A percentile compares a stretch with the other conserved stretches of the same genome.
These are phyloP conservation scores for Fusarium subtropicale DNA, from an alignment of 2,329 filamentous ascomycete genomes.

Conservation along the genomic window DNA sequence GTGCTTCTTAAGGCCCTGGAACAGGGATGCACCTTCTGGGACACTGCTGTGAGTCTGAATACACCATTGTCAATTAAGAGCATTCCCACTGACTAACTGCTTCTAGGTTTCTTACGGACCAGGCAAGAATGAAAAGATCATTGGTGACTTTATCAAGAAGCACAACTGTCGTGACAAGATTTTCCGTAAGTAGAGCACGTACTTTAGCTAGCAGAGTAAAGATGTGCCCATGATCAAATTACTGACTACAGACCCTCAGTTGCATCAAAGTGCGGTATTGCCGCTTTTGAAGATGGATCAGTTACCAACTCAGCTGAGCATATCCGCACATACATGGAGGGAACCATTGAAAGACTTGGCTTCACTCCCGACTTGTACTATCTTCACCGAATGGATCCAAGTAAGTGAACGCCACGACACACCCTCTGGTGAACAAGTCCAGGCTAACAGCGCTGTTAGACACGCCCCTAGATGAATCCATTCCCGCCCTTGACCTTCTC, in stretches of 20 bases:
- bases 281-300: not conserved
- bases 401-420: not conserved
- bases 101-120: not conserved
- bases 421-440: not conserved
- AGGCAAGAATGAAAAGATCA: not conserved
- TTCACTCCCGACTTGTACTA: not conserved
- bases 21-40: not conserved
- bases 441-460: not conserved
- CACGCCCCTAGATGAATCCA: not conserved
- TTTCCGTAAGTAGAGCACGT: not conserved
- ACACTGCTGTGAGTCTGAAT: not conserved
- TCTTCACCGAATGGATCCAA: not conserved
- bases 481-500: not conserved
- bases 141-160: not conserved
- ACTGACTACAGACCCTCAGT: fast-evolving
- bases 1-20: not conserved
- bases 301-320: not conserved
- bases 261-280: not conserved
- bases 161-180: not conserved
- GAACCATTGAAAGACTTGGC: not conserved
- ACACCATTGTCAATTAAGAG: not conserved
- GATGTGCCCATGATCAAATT: not conserved
- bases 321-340: not conserved
- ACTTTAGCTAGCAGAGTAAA: too few species aligned
- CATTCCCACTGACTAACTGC: too few species aligned